These are phyloP conservation scores for Fusarium sp. DNA, from an alignment of 2,329 filamentous ascomycete species.

Conservation along the genomic window DNA sequence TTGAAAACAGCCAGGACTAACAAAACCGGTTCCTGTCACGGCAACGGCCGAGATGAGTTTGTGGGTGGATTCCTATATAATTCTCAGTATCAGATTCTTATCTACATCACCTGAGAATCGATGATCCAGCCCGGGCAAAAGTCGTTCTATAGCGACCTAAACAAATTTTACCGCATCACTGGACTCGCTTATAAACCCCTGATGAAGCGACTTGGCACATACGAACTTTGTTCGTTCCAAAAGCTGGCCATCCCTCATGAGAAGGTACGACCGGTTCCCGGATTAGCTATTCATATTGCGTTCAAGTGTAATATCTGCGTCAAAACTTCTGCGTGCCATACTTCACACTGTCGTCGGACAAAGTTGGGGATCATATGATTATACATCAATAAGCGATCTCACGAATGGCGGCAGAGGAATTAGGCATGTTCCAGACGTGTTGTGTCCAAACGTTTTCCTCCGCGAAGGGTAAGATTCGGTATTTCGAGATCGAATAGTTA, in stretches of 20 bases:
- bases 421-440: neutral
- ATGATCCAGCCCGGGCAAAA: no score
- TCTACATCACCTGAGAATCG: no score
- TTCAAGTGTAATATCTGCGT: neutral
- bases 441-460: neutral
- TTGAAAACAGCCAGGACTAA: no score
- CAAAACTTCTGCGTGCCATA: neutral
- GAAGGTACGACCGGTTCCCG: neutral
- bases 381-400: neutral
- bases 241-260: neutral
- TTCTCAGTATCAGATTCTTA: no score
- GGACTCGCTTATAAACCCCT: no score
- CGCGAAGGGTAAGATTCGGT: neutral
- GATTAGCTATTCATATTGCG: neutral
- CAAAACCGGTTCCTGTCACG: no score
- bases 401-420: neutral
- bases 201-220: no score
- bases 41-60: no score
- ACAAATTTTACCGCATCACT: no score
- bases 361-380: neutral
- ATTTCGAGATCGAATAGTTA: neutral
- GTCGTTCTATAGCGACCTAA: no score
- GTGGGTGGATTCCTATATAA: no score
- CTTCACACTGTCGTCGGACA: neutral
- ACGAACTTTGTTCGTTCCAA: no score